Percentiles rank a stretch among this genome's conserved stretches.
phyloP scores from a whole-genome alignment of 192 early-diverging fungal species.

The Coemansia sp. region DNA sequence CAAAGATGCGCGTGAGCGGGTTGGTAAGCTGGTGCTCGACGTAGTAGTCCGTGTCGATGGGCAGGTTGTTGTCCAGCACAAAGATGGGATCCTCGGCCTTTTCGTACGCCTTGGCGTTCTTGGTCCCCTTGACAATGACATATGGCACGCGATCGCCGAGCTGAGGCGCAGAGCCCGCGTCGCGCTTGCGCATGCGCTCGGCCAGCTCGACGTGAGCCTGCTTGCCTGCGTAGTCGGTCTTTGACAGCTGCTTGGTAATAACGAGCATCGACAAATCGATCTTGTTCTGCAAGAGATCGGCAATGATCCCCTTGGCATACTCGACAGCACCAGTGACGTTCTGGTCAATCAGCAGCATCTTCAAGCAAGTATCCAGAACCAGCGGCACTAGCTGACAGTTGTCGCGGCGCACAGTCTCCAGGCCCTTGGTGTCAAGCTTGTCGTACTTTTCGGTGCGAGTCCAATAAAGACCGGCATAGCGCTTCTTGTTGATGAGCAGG shows the following conservation, averaged over 20 bases:
- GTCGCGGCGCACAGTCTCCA: conserved; percentile 97
- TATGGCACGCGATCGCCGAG: conserved; percentile 96
- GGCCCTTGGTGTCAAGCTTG: conserved; percentile 95
- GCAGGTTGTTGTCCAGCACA: conserved; percentile 97
- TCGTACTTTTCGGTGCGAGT: conserved; percentile 89
- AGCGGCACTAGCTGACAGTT: conserved; percentile 87
- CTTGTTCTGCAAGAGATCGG: conserved; percentile 94
- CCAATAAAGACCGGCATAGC: conserved; percentile 98
- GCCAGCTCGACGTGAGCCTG: conserved; percentile 97
- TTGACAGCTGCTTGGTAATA: conserved; percentile 92
- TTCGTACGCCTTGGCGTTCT: conserved; percentile 87
- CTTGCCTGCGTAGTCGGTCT: conserved; percentile 90
- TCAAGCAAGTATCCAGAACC: conserved; percentile 88
- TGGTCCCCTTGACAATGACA: conserved; percentile 86
- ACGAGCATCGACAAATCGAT: conserved; percentile 94
- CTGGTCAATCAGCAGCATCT: conserved; percentile 85
- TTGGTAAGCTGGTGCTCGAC: conserved; percentile 95
- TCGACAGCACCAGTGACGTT: conserved; percentile 80
- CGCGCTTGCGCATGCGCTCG: conserved; percentile 91
- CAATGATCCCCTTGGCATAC: conserved; percentile 82
- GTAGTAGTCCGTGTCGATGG: conserved; percentile 96
- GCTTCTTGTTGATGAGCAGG: conserved; percentile 96
- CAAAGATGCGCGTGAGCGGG: conserved; percentile 89
- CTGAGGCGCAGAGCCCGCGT: conserved; percentile 92
- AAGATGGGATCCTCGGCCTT: conserved; percentile 97